A percentile compares a stretch with the other conserved stretches of the same genome.
Conservation (phyloP, 441 rosid species). For the Theobroma grandiflorum region DNA sequence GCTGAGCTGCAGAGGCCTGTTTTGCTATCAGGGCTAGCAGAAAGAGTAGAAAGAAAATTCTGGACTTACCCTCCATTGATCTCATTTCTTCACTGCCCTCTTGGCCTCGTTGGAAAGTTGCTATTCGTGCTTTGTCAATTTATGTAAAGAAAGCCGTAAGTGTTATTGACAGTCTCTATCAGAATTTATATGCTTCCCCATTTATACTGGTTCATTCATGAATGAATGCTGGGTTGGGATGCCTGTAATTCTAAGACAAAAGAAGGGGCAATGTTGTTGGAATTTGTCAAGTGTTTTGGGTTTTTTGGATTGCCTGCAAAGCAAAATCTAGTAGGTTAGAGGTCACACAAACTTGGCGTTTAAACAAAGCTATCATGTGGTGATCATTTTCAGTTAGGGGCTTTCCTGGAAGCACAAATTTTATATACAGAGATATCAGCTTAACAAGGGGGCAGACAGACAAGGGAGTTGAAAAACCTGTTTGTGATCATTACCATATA, state of each 20-base stretch:
- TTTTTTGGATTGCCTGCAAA: slow-evolving; percentile 44
- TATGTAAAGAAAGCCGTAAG: slow-evolving; percentile 11
- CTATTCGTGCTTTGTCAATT: neutral
- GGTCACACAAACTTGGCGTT: slow-evolving; percentile 63
- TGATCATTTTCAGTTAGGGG: slow-evolving; percentile 30
- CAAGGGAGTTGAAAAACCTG: neutral
- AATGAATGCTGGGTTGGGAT: slow-evolving; percentile 18
- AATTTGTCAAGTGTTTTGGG: neutral
- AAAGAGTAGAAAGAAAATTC: slow-evolving; percentile 41
- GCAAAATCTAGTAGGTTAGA: slow-evolving; percentile 47
- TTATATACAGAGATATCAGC: neutral
- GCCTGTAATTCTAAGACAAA: neutral
- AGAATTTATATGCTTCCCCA: neutral
- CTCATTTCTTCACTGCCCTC: slow-evolving; percentile 12
- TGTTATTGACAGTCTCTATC: slow-evolving; percentile 16
- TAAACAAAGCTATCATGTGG: slow-evolving; percentile 58
- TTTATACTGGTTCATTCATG: neutral
- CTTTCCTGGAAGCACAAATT: slow-evolving; percentile 29
- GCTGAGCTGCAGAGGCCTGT: slow-evolving; percentile 61
- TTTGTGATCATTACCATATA: slow-evolving; percentile 18
- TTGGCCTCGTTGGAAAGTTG: neutral
- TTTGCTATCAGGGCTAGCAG: slow-evolving; percentile 42
- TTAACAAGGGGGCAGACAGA: neutral
- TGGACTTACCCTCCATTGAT: slow-evolving; percentile 34
- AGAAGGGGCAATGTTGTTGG: slow-evolving; percentile 10